Evolutionary conservation across 768 basidiomycete genomes (phyloP), one percentile per base, ranked within the genome.

Genomic region (Termitomyces sp.): DNA sequence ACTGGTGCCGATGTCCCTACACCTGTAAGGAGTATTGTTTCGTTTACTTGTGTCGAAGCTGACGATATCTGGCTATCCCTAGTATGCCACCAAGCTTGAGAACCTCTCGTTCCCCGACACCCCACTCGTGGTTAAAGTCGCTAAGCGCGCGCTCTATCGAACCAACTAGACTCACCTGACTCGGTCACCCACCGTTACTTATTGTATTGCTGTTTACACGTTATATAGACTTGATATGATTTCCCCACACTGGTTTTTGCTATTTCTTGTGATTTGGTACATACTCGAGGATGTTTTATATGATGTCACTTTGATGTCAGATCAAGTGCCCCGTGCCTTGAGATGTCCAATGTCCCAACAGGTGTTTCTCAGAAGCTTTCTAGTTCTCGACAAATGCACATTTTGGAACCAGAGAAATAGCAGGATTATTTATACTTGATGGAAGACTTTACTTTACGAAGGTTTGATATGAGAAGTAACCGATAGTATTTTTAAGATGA

Each of bases 1-100:
- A 98, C 97, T 59, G 97, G 97, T 65, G 95, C 97, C 59, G 91
- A 99, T 66, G 87, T 99, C 40, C 96, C 96, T 42, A 99, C 97
- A 65, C 97, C 96, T 51, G 93, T 92, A 56, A 63, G 90, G 78
- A 12, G 45, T 28, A 41, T 5, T 45, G 38, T 26, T 40, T 14
- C 21, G 30, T 47, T 40, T 28, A 34, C 21, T 61, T 47, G 46
- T 51, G 32, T 40, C 34, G 19, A 30, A 53, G 24, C 53, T 62
- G 22, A 56, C 62, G n/a, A 55, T 10, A 56, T 26, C 44, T 47
- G 42, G 6, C 43, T 37, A 46, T 51, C 38, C 53, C 9, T 63
- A 96, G 90, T 98, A 98, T 67, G 93, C 96, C 53, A 81, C 83
- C 60, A 87, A 87, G 70, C 83, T 98, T 49, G 96, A 98, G 74